These are phyloP conservation scores for Yamadazyma takamatsuzukensis DNA, from an alignment of 805 yeast genomes.

Conservation along the genomic window DNA sequence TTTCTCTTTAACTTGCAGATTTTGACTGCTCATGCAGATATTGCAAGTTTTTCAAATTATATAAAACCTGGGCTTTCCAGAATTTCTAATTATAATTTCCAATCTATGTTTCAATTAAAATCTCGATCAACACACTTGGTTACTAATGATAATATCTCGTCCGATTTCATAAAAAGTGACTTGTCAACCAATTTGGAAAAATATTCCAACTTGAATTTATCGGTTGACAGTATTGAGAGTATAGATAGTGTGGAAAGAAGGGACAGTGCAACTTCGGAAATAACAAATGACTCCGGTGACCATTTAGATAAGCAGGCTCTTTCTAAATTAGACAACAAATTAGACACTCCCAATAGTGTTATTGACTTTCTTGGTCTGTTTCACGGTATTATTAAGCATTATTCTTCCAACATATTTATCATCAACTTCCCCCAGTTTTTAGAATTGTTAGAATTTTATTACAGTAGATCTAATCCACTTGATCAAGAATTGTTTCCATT, in stretches of 20 bases:
- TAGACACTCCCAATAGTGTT: too few species aligned
- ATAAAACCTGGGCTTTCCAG: too few species aligned
- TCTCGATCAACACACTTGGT: constrained; percentile 12
- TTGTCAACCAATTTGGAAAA: constrained; percentile 10
- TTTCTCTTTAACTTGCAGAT: too few species aligned
- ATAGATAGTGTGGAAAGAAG: constrained; percentile 12
- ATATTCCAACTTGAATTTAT: constrained; percentile 12
- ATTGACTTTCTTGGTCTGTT: constrained; percentile 4
- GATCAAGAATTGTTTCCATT: constrained; percentile 26
- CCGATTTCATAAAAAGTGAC: constrained; percentile 9
- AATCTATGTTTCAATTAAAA: constrained; percentile 10
- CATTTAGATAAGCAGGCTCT: too few species aligned
- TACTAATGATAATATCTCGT: constrained; percentile 11
- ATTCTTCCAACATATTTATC: constrained; percentile 6
- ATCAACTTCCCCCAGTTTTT: constrained; percentile 11
- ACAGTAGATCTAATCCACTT: constrained; percentile 10
- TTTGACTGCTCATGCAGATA: too few species aligned
- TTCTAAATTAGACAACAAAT: too few species aligned
- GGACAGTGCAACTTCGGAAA: constrained; percentile 12
- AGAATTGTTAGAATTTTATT: constrained; percentile 16
- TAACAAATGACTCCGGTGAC: constrained; percentile 11
- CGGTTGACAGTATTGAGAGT: constrained; percentile 12
- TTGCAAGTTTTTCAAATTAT: too few species aligned
- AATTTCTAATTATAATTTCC: too few species aligned
- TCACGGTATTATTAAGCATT: constrained; percentile 3